Evolutionary conservation across 495 filamentous ascomycete species (phyloP).

Genomic region (Endocarpon pusillum): DNA sequence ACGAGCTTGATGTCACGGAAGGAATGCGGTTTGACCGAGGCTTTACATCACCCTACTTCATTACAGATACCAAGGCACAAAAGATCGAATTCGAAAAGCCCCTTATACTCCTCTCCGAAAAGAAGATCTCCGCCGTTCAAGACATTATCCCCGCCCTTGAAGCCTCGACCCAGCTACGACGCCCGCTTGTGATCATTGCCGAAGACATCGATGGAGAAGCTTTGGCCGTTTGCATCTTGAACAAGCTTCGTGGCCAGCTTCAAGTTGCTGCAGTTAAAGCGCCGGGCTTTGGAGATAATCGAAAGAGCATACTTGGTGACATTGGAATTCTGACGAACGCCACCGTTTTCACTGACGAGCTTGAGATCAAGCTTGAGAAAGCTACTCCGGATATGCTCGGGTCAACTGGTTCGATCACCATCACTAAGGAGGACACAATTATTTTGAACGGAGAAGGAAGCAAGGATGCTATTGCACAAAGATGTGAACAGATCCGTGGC

Average conservation of each 20-base stretch:
- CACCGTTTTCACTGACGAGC: conserved; percentile 94
- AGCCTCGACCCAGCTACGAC: conserved; percentile 84
- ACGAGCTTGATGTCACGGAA: conserved; percentile 97
- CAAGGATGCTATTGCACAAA: conserved; percentile 86
- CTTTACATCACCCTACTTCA: conserved; percentile 98
- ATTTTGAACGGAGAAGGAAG: conserved; percentile 92
- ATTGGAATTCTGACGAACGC: conserved; percentile 88
- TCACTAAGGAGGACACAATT: conserved; percentile 99
- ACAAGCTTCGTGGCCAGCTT: conserved; percentile 98
- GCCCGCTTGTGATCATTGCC: conserved; percentile 93
- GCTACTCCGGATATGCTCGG: conserved; percentile 89
- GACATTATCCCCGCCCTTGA: conserved; percentile 97
- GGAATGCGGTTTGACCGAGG: conserved; percentile 99
- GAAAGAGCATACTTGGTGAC: conserved; percentile 97
- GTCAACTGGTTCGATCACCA: conserved; percentile 93
- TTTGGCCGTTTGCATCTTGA: conserved; percentile 94
- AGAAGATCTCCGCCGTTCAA: conserved; percentile 98
- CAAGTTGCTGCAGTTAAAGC: conserved; percentile 98
- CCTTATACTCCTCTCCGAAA: conserved; percentile 92
- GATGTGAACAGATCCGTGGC: conserved; percentile 97
- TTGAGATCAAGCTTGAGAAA: conserved; percentile 98
- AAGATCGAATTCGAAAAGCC: conserved; percentile 99
- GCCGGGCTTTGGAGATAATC: conserved; percentile 98
- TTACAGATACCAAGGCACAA: conserved; percentile 93
- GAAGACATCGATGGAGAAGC: conserved; percentile 99